Evolutionary conservation across 2,329 filamentous ascomycete genomes (phyloP), one percentile per base, ranked within the genome.

Genomic region (Zopfia rhizophila): DNA sequence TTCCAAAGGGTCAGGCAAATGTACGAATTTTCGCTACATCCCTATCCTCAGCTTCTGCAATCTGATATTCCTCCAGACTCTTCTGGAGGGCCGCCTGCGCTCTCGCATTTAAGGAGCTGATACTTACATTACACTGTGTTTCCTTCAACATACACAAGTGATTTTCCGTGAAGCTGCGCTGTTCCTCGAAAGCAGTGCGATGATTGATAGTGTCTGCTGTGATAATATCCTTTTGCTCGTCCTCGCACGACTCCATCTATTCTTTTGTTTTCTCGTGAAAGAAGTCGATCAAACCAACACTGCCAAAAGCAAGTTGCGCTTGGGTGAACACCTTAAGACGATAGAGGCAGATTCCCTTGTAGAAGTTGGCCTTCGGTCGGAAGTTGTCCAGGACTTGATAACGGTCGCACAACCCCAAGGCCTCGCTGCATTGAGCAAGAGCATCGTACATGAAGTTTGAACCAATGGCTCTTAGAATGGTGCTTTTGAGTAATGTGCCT

Each of bases 351-450:
- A 66, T 8, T 2, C 59, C 56, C 12, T 56, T 57, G 23, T 69
- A 60, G 23, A 60, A 63, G 23, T 62, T 64, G 23, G 67, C 58
- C 28, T 51, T 54, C 0, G 65, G 59, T 2, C 65, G 33, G 16
- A 63, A 52, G 7, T 28, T 32, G 16, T 60, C 48, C 3, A 66
- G 40, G 13, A 63, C 60, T 0, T 54, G 41, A 2, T 60, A 24
- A 10, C 56, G 58, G 18, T 58, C 42, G 43, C 65, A 68, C 1
- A 68, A 38, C 22, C 65, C 61, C 17, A 69, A 24, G 7, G 65
- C 65, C 28, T 69, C 65, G 38, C 59, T 66, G 29, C 65, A 70
- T 1, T 58, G 56, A 17, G 65, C 66, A 3, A 70, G 54, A 1
- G 65, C 63, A 5, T 68, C 59, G 21, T 53, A 61, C 3, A 65